Base-by-base conservation (phyloP, 2,329 filamentous ascomycete species). In the Phyllosticta paracitricarpa region DNA sequence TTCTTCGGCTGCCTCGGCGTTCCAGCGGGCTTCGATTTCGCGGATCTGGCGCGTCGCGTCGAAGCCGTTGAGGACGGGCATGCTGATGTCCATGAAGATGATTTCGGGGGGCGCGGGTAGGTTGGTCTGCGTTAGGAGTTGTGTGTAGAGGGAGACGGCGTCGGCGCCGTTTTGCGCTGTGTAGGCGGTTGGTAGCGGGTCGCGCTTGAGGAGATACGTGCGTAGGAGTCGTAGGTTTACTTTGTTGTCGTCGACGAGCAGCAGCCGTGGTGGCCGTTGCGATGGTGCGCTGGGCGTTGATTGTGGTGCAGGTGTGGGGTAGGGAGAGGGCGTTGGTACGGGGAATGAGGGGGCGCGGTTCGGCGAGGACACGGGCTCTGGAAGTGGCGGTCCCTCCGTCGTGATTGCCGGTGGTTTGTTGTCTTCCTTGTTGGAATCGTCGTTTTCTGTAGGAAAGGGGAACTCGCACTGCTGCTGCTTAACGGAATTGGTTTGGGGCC, bases 211-310 rank as follows among this genome's bases (percentile, higher is more conserved):
- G 58, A 64, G 63, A 52, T 62, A 64, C 6, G 62, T 63, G 25
- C 88, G 62, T 82, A 86, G 40, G 88, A 88, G 68, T 84, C 72
- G 64, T 68, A 76, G 68, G 72, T 78, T 84, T 35, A 64, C 59
- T 19, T 56, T 33, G 58, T 64, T 64, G 61, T 64, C 63, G 51
- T 63, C 62, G 51, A 63, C 62, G 48, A 61, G 59, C n/a, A 63
- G 62, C 24, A 63, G 62, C 9, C 62, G 62, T 9, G 61, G 61
- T 4, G 26, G 33, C 24, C 51, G 48, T 25, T 30, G 56, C 10
- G 56, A 22, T 14, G 48, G 24, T 14, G 57, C 10, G 24, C 2
- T 3, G 19, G 12, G 12, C 8, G 26, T 14, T 25, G 17, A n/a
- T n/a, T 28, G 48, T 54, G 56, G 14, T 9, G 19, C 51, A 12